phyloP scores from a whole-genome alignment of 139 green algal genomes.

The Nannochloris sp. region DNA sequence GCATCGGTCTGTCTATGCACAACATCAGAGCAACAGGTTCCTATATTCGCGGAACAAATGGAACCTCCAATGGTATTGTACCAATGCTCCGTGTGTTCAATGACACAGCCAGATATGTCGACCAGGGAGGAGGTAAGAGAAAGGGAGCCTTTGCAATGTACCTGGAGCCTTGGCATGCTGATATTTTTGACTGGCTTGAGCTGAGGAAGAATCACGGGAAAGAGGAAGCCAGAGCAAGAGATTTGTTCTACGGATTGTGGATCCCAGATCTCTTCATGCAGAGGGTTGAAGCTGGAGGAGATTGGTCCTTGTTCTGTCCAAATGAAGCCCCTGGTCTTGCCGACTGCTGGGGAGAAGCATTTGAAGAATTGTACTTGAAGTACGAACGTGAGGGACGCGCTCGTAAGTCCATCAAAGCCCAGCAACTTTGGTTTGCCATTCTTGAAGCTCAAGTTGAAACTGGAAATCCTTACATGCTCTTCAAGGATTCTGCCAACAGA shows the following conservation, averaged over 20 bases:
- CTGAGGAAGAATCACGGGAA: slow-evolving; percentile 99
- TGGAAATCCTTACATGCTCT: slow-evolving; percentile 99
- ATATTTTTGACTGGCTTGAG: slow-evolving; percentile 94
- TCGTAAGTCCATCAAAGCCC: slow-evolving; percentile 68
- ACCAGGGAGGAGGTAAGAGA: slow-evolving; percentile 93
- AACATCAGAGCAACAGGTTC: slow-evolving; percentile 83
- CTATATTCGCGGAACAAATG: slow-evolving; percentile 99
- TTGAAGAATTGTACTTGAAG: slow-evolving; percentile 77
- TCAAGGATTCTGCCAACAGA: slow-evolving; percentile 95
- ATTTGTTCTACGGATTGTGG: slow-evolving; percentile 99
- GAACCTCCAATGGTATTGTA: slow-evolving; percentile 95
- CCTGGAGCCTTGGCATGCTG: slow-evolving; percentile 96
- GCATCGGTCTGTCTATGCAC: slow-evolving; percentile 95
- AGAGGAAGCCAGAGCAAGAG: slow-evolving; percentile 75
- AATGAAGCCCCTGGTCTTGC: slow-evolving; percentile 92
- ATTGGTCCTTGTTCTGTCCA: slow-evolving; percentile 97
- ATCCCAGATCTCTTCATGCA: slow-evolving; percentile 96
- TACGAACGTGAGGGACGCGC: slow-evolving; percentile 38
- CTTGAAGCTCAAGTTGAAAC: slow-evolving; percentile 98
- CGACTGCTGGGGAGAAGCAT: slow-evolving; percentile 90
- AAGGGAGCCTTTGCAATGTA: slow-evolving; percentile 97
- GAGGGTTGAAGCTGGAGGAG: slow-evolving; percentile 55
- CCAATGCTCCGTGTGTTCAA: slow-evolving; percentile 99
- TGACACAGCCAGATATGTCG: slow-evolving; percentile 86
- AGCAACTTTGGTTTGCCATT: slow-evolving; percentile 98